phyloP scores from a whole-genome alignment of 176 grass and related monocot species.

The sorghum (Sorghum bicolor) region DNA sequence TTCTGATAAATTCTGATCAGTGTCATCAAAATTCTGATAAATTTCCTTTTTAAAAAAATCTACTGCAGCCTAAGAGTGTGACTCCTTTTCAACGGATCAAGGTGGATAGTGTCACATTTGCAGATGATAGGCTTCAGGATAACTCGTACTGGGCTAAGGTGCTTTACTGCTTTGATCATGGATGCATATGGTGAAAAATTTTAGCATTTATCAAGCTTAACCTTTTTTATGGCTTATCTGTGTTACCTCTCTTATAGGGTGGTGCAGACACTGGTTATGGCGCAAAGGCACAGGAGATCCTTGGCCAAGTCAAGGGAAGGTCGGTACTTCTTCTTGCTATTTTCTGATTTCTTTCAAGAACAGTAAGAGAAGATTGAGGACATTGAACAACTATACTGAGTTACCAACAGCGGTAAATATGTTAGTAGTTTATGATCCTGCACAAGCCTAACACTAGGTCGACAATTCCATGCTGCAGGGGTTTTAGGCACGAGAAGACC shows the following conservation, averaged over 20 bases:
- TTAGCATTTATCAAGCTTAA: background rate
- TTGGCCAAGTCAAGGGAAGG: conserved; percentile 97
- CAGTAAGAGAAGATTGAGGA: background rate
- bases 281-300: conserved; percentile 91
- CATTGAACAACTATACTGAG: background rate
- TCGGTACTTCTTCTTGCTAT: conserved; percentile 3
- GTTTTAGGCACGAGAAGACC: conserved; percentile 97
- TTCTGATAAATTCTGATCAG: background rate
- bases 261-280: conserved; percentile 85
- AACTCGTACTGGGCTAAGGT: conserved; percentile 99
- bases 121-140: conserved; percentile 69
- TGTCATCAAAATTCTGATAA: background rate
- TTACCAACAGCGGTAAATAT: background rate
- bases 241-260: conserved; percentile 27
- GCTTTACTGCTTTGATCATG: background rate
- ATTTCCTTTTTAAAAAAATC: background rate
- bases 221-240: background rate
- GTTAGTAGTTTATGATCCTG: background rate
- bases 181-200: background rate
- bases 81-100: conserved; percentile 87
- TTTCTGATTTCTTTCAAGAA: background rate
- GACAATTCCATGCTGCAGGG: conserved; percentile 36
- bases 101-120: conserved; percentile 61
- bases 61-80: conserved; percentile 54
- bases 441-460: background rate